phyloP scores from a whole-genome alignment of 73 alveolate species.

The Paramecium sexaurelia region DNA sequence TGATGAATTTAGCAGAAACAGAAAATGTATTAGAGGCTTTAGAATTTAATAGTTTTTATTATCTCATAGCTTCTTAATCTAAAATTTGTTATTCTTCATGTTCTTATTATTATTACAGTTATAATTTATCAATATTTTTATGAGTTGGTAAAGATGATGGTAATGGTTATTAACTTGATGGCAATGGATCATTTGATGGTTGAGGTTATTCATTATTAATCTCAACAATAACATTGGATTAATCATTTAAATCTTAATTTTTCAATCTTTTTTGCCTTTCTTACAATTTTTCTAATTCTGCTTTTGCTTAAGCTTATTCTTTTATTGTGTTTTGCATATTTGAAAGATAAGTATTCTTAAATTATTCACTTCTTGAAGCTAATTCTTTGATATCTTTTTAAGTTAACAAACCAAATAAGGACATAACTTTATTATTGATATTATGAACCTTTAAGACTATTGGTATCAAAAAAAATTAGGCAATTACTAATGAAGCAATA shows the following conservation, averaged over 20 bases:
- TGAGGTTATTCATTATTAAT: slow-evolving; percentile 1
- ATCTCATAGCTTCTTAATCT: slow-evolving; percentile 16
- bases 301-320: not conserved
- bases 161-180: not conserved
- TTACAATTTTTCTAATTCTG: not conserved
- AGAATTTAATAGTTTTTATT: slow-evolving; percentile 29
- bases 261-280: not conserved
- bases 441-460: slow-evolving; percentile 2
- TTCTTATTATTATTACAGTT: not conserved
- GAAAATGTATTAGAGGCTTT: not conserved
- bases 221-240: not conserved
- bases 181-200: not conserved
- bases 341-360: not conserved
- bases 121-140: not conserved
- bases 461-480: not conserved
- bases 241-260: not conserved
- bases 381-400: slow-evolving; percentile 42
- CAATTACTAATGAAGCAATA: not conserved
- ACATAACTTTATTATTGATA: slow-evolving; percentile 39
- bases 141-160: not conserved
- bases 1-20: not conserved
- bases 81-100: slow-evolving; percentile 9
- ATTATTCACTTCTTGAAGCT: slow-evolving; percentile 42
- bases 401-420: slow-evolving; percentile 12
- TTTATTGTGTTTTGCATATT: not conserved